Evolutionary conservation across 345 rosid genomes (phyloP), one percentile per base, ranked within the genome.

Genomic region (Orychophragmus violaceus): DNA sequence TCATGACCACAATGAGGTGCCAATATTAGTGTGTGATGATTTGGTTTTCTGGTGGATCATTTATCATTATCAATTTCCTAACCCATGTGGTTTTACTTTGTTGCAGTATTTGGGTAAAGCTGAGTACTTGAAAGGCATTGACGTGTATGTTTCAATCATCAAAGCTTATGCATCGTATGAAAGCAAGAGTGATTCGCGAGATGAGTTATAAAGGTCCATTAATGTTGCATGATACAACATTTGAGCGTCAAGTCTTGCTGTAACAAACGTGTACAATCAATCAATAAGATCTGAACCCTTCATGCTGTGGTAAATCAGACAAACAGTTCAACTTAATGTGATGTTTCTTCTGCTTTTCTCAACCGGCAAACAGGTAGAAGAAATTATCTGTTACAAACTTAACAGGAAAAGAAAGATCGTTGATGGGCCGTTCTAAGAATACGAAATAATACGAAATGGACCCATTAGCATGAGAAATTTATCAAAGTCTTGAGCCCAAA

Each of bases 1-100:
- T 66, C 98, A 93, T 58, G 95, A 82, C 77, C 98, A 93, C 68
- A 86, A 93, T 53, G 98, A 93, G 98, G 17, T 9, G 62, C n/a
- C n/a, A 35, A 46, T 46, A 30, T 21, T 16, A 23, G 14, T n/a
- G n/a, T 23, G 12, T 33, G 4, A 45, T 45, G 13, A 32, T 16
- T 56, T 14, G 42, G 14, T 27, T 8, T 2, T 9, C 10, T 33
- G 37, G 37, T 35, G 13, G 36, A 41, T 41, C 42, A 18, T 45
- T 23, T n/a, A 44, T 39, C 5, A 12, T 52, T 33, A 0, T 33
- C 22, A 61, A 2, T 55, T 49, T 36, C 24, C 39, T 62, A 17
- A 76, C 41, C 5, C 66, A 62, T 22, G 2, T 35, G 0, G 48
- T 62, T 62, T 63, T 33, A 5, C 29, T 45, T 53, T n/a, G n/a